These are phyloP conservation scores for Lachancea nothofagi DNA, from an alignment of 805 yeast species.

Conservation along the genomic window DNA sequence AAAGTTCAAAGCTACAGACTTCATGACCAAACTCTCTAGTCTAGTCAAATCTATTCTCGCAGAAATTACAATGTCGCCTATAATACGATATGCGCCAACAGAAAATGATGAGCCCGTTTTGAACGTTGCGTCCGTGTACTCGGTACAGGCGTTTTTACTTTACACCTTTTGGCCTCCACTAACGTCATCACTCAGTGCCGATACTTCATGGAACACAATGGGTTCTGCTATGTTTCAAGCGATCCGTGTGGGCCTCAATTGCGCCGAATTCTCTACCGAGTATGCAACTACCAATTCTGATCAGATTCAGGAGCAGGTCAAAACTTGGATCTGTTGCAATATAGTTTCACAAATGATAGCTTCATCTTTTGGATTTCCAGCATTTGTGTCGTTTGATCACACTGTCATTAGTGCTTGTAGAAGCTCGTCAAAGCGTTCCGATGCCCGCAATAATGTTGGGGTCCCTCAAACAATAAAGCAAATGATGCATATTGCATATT, in stretches of 20 bases:
- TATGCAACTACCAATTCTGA: constrained; percentile 39
- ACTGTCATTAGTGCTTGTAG: constrained; percentile 52
- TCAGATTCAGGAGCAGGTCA: constrained; percentile 65
- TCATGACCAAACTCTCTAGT: constrained; percentile 61
- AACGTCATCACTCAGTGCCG: constrained; percentile 90
- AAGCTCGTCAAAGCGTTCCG: constrained; percentile 22
- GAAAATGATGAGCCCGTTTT: constrained; percentile 76
- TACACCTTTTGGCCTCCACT: constrained; percentile 96
- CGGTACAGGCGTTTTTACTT: constrained; percentile 86
- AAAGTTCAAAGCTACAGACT: constrained; percentile 34
- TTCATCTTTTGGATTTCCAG: constrained; percentile 90
- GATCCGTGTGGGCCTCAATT: constrained; percentile 82
- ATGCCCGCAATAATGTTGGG: constrained; percentile 20
- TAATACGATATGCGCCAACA: constrained; percentile 73
- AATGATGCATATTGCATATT: constrained; percentile 76
- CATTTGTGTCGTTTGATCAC: constrained; percentile 79
- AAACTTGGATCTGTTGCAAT: constrained; percentile 93
- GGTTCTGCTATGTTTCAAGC: constrained; percentile 94
- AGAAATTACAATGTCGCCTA: constrained; percentile 86
- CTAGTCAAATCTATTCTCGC: constrained; percentile 71
- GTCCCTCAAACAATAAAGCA: constrained; percentile 60
- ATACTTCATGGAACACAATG: constrained; percentile 90
- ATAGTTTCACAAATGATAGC: constrained; percentile 86
- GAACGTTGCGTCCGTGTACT: constrained; percentile 85
- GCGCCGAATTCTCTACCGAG: constrained; percentile 63